These are phyloP conservation scores for Apiospora kogelbergensis DNA, from an alignment of 2,329 filamentous ascomycete genomes.

Conservation along the genomic window DNA sequence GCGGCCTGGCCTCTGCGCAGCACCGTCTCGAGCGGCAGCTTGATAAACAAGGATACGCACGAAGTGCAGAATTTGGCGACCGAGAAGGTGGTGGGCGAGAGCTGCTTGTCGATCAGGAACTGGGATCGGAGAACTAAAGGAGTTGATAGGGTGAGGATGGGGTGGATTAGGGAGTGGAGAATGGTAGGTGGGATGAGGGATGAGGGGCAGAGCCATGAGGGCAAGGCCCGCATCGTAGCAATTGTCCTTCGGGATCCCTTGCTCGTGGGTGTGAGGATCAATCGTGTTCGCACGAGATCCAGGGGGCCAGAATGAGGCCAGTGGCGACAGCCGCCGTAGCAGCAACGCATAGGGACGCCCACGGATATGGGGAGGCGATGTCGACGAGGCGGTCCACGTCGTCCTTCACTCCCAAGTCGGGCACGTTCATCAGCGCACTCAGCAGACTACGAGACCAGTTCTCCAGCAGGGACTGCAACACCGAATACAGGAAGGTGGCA, in stretches of 20 bases:
- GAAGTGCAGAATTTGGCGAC: conserved; percentile 80
- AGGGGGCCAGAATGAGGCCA: conserved; percentile 82
- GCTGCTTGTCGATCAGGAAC: conserved; percentile 77
- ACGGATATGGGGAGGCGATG: conserved; percentile 76
- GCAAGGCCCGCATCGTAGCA: conserved; percentile 73
- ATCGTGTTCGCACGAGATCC: conserved; percentile 83
- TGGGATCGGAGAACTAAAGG: conserved; percentile 85
- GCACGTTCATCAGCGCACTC: conserved; percentile 87
- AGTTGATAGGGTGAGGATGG: conserved; percentile 76
- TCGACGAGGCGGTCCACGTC: conserved; percentile 74
- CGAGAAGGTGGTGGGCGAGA: conserved; percentile 80
- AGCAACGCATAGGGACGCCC: conserved; percentile 75
- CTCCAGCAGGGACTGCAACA: conserved; percentile 83
- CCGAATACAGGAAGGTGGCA: conserved; percentile 85
- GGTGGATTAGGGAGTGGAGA: conserved; percentile 81
- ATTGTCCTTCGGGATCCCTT: conserved; percentile 76
- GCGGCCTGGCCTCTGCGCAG: conserved; percentile 84
- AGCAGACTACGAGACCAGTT: conserved; percentile 89
- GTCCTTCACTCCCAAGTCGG: conserved; percentile 75
- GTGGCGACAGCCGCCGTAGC: conserved; percentile 66
- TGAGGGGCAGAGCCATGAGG: conserved; percentile 71
- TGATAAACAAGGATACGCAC: conserved; percentile 77
- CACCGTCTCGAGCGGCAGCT: conserved; percentile 89
- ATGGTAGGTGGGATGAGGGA: conserved; percentile 79
- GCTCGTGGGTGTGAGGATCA: conserved; percentile 81